Percentiles rank a stretch among this genome's conserved stretches.
These are phyloP conservation scores for Pseudomonodictys pantanalensis DNA, from an alignment of 495 filamentous ascomycete genomes.

Conservation along the genomic window DNA sequence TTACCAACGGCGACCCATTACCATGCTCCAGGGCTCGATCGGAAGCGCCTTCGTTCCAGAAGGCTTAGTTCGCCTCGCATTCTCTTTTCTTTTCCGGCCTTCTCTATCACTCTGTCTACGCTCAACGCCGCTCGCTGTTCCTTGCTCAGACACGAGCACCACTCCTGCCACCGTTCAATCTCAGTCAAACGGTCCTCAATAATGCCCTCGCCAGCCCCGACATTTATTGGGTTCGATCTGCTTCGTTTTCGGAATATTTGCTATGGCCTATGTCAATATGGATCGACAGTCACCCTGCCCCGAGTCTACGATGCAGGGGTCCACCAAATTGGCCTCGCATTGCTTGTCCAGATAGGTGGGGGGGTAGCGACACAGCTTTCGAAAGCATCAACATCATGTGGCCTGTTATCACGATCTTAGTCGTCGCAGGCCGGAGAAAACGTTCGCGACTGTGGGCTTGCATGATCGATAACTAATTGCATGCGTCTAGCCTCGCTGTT, in stretches of 20 bases:
- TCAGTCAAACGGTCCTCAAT: no score
- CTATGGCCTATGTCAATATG: no score
- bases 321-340: neutral
- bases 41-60: conserved; percentile 11
- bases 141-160: no score
- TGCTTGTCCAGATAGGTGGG: neutral
- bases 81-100: neutral
- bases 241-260: no score
- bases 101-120: neutral
- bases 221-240: no score
- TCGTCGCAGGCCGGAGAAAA: no score
- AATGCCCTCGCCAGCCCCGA: no score
- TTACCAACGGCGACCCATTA: conserved; percentile 26
- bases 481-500: no score
- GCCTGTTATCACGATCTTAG: no score
- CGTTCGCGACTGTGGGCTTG: neutral
- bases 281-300: conserved; percentile 2
- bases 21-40: conserved; percentile 22
- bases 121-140: neutral
- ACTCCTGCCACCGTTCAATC: no score
- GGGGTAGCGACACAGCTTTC: no score
- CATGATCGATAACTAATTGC: no score
- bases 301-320: neutral
- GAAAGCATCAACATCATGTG: neutral
- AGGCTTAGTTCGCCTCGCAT: conserved; percentile 7